Evolutionary conservation across 2,329 filamentous ascomycete species (phyloP).

Genomic region (Aspergillus udagawae): DNA sequence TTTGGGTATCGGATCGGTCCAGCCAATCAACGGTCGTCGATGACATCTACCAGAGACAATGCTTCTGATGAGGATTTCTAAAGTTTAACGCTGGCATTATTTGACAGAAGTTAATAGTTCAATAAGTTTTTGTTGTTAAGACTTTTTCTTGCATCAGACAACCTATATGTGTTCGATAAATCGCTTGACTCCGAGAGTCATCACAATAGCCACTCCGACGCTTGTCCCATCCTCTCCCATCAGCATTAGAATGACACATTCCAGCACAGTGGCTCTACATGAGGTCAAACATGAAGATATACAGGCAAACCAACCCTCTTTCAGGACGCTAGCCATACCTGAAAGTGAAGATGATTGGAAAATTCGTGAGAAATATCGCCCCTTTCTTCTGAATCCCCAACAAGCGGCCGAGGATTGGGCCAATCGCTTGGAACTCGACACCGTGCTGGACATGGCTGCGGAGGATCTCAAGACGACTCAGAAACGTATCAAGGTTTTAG

Average conservation of each 20-base stretch:
- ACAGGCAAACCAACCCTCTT: neutral
- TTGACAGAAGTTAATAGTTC: neutral
- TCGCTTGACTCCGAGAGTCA: neutral
- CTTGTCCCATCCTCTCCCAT: neutral
- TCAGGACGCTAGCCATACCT: slow-evolving; percentile 42
- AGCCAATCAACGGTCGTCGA: neutral
- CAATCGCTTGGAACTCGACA: slow-evolving; percentile 52
- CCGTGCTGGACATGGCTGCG: slow-evolving; percentile 49
- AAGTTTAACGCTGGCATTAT: neutral
- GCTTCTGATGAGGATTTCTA: neutral
- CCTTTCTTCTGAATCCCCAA: slow-evolving; percentile 46
- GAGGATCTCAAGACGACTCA: slow-evolving; percentile 40
- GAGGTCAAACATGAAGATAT: neutral
- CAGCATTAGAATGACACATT: neutral
- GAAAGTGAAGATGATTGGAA: slow-evolving; percentile 45
- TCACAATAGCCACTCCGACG: neutral
- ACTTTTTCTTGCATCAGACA: neutral
- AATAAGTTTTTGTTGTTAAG: neutral
- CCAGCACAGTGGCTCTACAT: neutral
- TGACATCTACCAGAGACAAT: neutral
- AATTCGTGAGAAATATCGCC: slow-evolving; percentile 50
- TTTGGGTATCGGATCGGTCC: neutral
- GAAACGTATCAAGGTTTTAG: slow-evolving; percentile 52
- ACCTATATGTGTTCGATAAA: neutral
- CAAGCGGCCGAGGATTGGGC: slow-evolving; percentile 52